These are phyloP conservation scores for Alternaria arbusti DNA, from an alignment of 2,329 filamentous ascomycete species.

Conservation along the genomic window DNA sequence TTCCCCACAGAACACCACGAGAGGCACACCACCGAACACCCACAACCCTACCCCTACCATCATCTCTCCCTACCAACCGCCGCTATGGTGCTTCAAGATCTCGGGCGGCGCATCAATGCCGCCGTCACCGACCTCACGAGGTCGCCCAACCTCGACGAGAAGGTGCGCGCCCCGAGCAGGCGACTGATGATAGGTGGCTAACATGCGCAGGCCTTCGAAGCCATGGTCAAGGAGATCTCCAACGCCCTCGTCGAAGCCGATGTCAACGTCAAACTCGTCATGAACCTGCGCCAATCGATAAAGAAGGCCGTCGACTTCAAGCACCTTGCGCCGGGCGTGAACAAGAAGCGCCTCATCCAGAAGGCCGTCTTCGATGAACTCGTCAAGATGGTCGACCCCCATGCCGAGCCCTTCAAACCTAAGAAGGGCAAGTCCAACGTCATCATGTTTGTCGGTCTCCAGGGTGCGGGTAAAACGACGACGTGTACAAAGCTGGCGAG, in stretches of 20 bases:
- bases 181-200: slow-evolving; percentile 37
- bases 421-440: slow-evolving; percentile 96
- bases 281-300: slow-evolving; percentile 90
- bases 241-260: slow-evolving; percentile 94
- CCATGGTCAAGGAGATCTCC: slow-evolving; percentile 98
- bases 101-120: slow-evolving; percentile 97
- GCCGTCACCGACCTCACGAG: slow-evolving; percentile 92
- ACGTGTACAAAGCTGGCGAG: slow-evolving; percentile 96
- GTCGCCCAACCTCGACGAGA: slow-evolving; percentile 93
- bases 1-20: slow-evolving; percentile 29
- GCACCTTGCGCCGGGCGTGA: slow-evolving; percentile 85
- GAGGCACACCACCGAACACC: slow-evolving; percentile 15
- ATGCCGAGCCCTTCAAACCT: slow-evolving; percentile 92
- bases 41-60: slow-evolving; percentile 3
- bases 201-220: slow-evolving; percentile 80
- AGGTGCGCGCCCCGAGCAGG: slow-evolving; percentile 60
- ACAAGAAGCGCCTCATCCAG: slow-evolving; percentile 98
- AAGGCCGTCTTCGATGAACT: slow-evolving; percentile 98
- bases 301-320: slow-evolving; percentile 92
- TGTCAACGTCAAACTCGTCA: slow-evolving; percentile 93
- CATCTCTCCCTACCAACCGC: slow-evolving; percentile 21
- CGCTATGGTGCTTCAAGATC: slow-evolving; percentile 95
- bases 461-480: slow-evolving; percentile 97
- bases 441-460: slow-evolving; percentile 99
- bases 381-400: slow-evolving; percentile 92